A percentile compares a stretch with the other conserved stretches of the same genome.
These are phyloP conservation scores for Geotrichum australiense DNA, from an alignment of 1,139 yeast species.

Conservation along the genomic window DNA sequence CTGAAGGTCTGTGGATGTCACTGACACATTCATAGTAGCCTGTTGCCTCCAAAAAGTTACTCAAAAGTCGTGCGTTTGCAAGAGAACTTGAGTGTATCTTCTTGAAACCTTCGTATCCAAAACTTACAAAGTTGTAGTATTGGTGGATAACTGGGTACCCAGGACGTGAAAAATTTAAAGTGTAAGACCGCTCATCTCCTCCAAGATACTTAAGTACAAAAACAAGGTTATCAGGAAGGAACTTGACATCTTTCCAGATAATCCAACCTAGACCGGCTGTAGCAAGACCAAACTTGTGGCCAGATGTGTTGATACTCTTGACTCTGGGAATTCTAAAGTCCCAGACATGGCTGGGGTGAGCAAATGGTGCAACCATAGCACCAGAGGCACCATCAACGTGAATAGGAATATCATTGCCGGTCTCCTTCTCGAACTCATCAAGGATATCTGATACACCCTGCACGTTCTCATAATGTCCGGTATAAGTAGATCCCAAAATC, in stretches of 20 bases:
- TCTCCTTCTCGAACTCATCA: conserved; percentile 62
- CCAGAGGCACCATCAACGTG: conserved; percentile 96
- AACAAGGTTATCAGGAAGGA: conserved; percentile 62
- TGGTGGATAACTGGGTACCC: conserved; percentile 88
- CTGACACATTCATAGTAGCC: conserved; percentile 69
- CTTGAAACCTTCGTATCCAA: conserved; percentile 66
- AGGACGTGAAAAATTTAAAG: conserved; percentile 83
- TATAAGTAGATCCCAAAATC: conserved; percentile 84
- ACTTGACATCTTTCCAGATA: conserved; percentile 60
- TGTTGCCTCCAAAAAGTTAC: conserved; percentile 57
- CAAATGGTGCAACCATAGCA: conserved; percentile 79
- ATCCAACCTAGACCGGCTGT: conserved; percentile 94
- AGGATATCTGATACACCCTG: conserved; percentile 50
- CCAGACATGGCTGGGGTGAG: conserved; percentile 71
- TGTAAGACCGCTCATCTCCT: conserved; percentile 81
- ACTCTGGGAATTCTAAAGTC: conserved; percentile 76
- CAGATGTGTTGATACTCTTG: conserved; percentile 81
- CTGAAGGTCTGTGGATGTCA: conserved; percentile 58
- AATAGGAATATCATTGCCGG: conserved; percentile 64
- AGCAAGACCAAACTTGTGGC: conserved; percentile 87
- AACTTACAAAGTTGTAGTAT: conserved; percentile 67
- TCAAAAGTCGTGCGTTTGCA: conserved; percentile 62
- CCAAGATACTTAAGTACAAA: conserved; percentile 82
- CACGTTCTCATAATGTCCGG: conserved; percentile 87
- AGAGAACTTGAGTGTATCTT: conserved; percentile 57